Conservation (phyloP, 2,329 filamentous ascomycete genomes). For the Claviceps arundinis region DNA sequence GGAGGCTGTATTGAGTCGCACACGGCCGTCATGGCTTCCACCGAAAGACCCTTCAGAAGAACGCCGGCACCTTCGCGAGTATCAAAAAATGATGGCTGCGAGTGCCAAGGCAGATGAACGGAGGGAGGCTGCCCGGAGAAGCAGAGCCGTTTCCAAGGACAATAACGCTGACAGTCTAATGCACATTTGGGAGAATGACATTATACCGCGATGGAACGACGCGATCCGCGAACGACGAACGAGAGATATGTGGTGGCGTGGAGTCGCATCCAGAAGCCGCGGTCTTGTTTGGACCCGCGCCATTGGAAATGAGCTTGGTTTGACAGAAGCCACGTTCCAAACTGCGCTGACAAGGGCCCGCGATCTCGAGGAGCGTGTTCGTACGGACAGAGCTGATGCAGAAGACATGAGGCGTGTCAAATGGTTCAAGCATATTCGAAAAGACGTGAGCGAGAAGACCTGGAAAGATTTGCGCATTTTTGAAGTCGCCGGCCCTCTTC, state of each 20-base stretch:
- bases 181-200: slow-evolving; percentile 61
- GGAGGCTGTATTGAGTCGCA: slow-evolving; percentile 68
- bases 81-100: slow-evolving; percentile 66
- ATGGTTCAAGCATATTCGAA: slow-evolving; percentile 51
- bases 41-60: slow-evolving; percentile 87
- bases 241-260: slow-evolving; percentile 71
- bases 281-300: slow-evolving; percentile 57
- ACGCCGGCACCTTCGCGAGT: slow-evolving; percentile 72
- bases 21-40: slow-evolving; percentile 71
- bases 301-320: slow-evolving; percentile 59
- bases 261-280: slow-evolving; percentile 57
- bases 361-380: slow-evolving; percentile 44
- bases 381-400: slow-evolving; percentile 33
- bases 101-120: slow-evolving; percentile 47
- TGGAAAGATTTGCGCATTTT: slow-evolving; percentile 66
- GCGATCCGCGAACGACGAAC: slow-evolving; percentile 57
- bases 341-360: slow-evolving; percentile 57
- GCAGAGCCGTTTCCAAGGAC: slow-evolving; percentile 40
- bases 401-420: slow-evolving; percentile 42
- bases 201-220: slow-evolving; percentile 62
- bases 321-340: slow-evolving; percentile 53
- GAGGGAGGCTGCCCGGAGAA: slow-evolving; percentile 38
- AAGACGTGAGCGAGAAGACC: slow-evolving; percentile 49
- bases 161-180: slow-evolving; percentile 40
- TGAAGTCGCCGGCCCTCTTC: slow-evolving; percentile 49